Evolutionary conservation across 108 stramenopile genomes (phyloP).

Genomic region (Skeletonema menzelii): DNA sequence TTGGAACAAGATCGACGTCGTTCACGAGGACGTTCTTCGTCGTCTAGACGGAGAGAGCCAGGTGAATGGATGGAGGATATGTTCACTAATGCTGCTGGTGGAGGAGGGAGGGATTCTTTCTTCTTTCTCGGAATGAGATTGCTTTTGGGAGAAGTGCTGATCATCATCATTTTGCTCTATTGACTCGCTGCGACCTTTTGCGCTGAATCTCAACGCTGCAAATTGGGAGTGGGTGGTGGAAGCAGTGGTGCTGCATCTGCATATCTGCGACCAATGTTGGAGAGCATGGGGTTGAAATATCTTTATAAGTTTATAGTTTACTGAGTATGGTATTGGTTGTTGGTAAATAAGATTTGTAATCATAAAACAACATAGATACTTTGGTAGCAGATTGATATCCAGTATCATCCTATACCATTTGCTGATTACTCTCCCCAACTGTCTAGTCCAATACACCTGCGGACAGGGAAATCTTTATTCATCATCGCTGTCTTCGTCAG

Average conservation of each 20-base stretch:
- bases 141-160: constrained; percentile 48
- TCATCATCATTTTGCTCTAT: constrained; percentile 76
- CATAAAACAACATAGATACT: no score
- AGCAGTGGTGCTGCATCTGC: constrained; percentile 5
- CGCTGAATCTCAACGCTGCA: constrained; percentile 8
- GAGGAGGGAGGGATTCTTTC: constrained; percentile 49
- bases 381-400: no score
- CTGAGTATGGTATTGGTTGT: constrained; percentile 55
- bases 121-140: constrained; percentile 38
- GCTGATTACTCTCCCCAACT: no score
- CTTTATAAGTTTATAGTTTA: constrained; percentile 72
- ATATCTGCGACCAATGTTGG: constrained; percentile 49
- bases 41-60: constrained; percentile 43
- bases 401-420: no score
- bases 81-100: constrained; percentile 8
- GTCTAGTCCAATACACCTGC: no score
- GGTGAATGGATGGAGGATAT: constrained; percentile 66
- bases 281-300: constrained; percentile 73
- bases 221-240: background rate
- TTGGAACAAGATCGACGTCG: constrained; percentile 39
- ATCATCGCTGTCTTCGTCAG: no score
- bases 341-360: no score
- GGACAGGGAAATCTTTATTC: no score
- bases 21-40: constrained; percentile 19
- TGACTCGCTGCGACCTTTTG: constrained; percentile 61